These are phyloP conservation scores for Lepidium campestre DNA, from an alignment of 441 rosid genomes.

Conservation along the genomic window DNA sequence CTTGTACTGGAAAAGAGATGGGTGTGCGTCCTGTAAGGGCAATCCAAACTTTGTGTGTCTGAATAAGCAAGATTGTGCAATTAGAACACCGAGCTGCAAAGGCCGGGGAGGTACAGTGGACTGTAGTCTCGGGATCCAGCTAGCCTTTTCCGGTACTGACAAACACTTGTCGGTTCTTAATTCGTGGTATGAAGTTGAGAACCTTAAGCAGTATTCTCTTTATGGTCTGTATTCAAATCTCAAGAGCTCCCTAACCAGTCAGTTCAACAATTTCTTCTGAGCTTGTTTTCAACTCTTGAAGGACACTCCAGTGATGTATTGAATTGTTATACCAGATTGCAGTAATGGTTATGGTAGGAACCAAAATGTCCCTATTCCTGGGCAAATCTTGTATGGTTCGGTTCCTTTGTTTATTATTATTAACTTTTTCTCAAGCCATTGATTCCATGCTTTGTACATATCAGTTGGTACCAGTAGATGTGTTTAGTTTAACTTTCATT, in stretches of 20 bases:
- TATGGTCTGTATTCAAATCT: constrained; percentile 69
- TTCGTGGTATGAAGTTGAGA: constrained; percentile 87
- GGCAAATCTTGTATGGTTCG: background rate
- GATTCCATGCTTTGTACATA: no score
- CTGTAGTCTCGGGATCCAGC: constrained; percentile 79
- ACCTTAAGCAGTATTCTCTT: constrained; percentile 77
- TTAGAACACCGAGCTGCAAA: constrained; percentile 55
- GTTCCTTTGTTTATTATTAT: background rate
- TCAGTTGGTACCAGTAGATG: no score
- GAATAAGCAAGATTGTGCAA: constrained; percentile 75
- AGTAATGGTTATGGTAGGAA: background rate
- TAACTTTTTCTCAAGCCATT: background rate
- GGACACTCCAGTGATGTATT: background rate
- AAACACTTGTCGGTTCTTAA: constrained; percentile 67
- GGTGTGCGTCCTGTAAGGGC: constrained; percentile 55
- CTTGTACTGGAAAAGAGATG: constrained; percentile 83
- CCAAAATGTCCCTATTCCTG: background rate
- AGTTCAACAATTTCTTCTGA: constrained; percentile 55
- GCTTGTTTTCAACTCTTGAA: background rate
- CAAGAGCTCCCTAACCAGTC: constrained; percentile 52
- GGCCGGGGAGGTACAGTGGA: constrained; percentile 55
- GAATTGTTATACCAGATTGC: background rate
- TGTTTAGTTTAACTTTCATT: no score
- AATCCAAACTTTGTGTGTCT: constrained; percentile 58
- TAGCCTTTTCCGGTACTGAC: constrained; percentile 88